Base-by-base conservation (phyloP, 768 basidiomycete genomes). In the Royoungia palumana region DNA sequence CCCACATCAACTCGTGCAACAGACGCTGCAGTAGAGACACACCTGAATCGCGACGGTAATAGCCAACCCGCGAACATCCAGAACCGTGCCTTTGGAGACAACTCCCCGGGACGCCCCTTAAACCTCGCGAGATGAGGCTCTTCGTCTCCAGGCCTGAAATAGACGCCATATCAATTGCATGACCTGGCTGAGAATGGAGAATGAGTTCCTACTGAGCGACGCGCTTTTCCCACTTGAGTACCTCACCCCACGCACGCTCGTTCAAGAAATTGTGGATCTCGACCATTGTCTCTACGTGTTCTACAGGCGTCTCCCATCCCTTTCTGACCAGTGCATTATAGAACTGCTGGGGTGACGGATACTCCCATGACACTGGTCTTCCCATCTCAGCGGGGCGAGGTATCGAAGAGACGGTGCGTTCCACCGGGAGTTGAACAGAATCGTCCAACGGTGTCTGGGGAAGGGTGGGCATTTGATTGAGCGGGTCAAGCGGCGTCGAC, bases 251-350 rank as follows among this genome's bases (percentile, higher is more conserved):
- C 16, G 96, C 96, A 65, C 85, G 78, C 71, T 99, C 96, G 61
- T 99, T 98, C 67, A 99, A 67, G 58, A 94, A 97, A 67, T 99
- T 99, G 65, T 99, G 96, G 30, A 98, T 97, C 52, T 93, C 85
- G 37, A 99, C 96, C 90, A 99, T 96, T 21, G 85, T 91, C 66
- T 94, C 94, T 38, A 97, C 80, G 68, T 93, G 87, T 59, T 97
- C 92, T 68, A 94, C 94, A 0, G 94, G 93, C 2, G 96, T 95
- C 69, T 95, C 94, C 89, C 89, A 93, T 3, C 96, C 96, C 65
- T 99, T 99, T 53, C 93, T 74, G 10, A 91, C 91, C 13, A 99
- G 77, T 0, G 95, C 95, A 68, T 98, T 98, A 68, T 97, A 94
- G 64, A 98, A 97, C 66, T 97, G 94, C 68, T 98, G 95, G 10